Conservation (phyloP, 192 early-diverging fungal species). For the Backusella sp. region DNA sequence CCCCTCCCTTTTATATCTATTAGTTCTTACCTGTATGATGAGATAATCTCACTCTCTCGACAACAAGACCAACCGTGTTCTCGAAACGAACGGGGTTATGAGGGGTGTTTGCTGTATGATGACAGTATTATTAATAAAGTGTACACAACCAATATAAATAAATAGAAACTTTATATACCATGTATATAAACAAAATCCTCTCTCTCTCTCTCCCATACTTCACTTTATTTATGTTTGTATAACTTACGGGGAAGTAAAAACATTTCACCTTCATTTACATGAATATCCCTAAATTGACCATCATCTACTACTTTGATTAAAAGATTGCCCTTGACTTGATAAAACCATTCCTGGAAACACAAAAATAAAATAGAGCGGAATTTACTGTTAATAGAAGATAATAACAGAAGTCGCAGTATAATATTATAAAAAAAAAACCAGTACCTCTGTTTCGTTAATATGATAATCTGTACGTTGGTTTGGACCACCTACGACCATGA, state of each 20-base stretch:
- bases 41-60: constrained; percentile 82
- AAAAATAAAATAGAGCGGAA: not conserved
- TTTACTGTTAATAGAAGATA: not conserved
- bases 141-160: not conserved
- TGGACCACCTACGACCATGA: constrained; percentile 94
- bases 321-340: constrained; percentile 93
- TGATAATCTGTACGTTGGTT: constrained; percentile 97
- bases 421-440: not conserved
- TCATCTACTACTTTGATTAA: constrained; percentile 82
- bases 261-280: constrained; percentile 94
- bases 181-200: not conserved
- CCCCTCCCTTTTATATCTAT: constrained; percentile 2
- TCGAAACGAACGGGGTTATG: constrained; percentile 94
- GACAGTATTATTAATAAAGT: not conserved
- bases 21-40: constrained; percentile 58
- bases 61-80: constrained; percentile 94
- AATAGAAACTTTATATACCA: not conserved
- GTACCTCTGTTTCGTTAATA: constrained; percentile 91
- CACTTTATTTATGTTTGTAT: not conserved
- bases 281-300: constrained; percentile 80
- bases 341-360: constrained; percentile 85
- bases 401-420: not conserved
- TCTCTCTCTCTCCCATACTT: not conserved
- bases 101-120: constrained; percentile 71
- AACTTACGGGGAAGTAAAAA: constrained; percentile 83